Evolutionary conservation across 768 basidiomycete species (phyloP).

Genomic region (Pseudohyphozyma bogoriensis): DNA sequence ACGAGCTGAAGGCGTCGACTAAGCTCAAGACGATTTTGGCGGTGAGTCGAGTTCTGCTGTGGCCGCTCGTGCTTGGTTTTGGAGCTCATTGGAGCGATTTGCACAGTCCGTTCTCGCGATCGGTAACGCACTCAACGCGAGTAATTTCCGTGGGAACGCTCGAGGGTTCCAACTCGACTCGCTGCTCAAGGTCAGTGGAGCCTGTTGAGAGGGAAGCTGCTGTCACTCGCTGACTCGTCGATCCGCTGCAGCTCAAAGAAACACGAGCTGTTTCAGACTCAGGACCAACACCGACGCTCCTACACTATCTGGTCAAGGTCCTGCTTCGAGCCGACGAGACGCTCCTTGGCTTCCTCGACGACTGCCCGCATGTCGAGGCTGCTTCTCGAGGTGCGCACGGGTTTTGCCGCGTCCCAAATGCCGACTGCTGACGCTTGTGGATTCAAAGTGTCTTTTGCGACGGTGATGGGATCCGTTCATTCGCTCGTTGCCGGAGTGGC

Average conservation of each 20-base stretch:
- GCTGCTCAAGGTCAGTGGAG: constrained; percentile 55
- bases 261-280: constrained; percentile 48
- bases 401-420: too few species aligned
- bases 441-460: constrained; percentile 60
- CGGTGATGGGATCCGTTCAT: constrained; percentile 52
- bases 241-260: constrained; percentile 56
- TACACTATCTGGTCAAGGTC: constrained; percentile 76
- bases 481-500: constrained; percentile 50
- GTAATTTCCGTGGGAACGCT: constrained; percentile 73
- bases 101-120: constrained; percentile 58
- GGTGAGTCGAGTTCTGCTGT: too few species aligned
- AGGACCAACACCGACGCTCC: constrained; percentile 68
- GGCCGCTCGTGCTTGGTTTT: too few species aligned
- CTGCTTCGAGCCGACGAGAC: constrained; percentile 58
- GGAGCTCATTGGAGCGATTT: too few species aligned
- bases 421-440: background rate
- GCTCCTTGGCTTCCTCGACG: constrained; percentile 61
- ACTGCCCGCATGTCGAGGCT: constrained; percentile 68
- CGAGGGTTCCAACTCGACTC: constrained; percentile 75
- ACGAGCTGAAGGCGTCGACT: constrained; percentile 54
- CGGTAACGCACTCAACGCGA: constrained; percentile 73
- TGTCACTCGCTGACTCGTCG: background rate
- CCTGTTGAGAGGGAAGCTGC: too few species aligned
- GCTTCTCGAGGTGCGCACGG: constrained; percentile 68
- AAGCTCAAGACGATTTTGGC: constrained; percentile 62